Conservation (phyloP, 768 basidiomycete genomes). For the Amanita exitialis region DNA sequence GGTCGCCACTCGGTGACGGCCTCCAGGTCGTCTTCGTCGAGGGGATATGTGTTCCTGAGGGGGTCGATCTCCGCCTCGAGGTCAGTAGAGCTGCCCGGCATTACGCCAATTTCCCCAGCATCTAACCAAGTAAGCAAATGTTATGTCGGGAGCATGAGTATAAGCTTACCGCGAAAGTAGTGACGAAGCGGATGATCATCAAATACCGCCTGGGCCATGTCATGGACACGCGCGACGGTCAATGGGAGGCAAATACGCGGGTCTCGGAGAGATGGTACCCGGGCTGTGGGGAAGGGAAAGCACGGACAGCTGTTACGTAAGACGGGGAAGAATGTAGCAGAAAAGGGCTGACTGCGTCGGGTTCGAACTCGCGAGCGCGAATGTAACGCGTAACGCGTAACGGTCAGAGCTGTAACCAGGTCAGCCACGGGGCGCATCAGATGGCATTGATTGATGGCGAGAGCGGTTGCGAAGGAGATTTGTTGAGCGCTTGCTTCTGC, state of each 20-base stretch:
- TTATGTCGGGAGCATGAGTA: slow-evolving; percentile 1
- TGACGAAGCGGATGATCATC: slow-evolving; percentile 69
- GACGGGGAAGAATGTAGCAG: slow-evolving; percentile 26
- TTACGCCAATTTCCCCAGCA: slow-evolving; percentile 45
- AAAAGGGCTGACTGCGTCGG: slow-evolving; percentile 20
- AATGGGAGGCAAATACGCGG: background rate
- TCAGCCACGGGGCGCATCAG: slow-evolving; percentile 60
- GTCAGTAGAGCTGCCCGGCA: slow-evolving; percentile 44
- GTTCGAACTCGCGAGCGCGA: slow-evolving; percentile 66
- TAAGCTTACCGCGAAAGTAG: slow-evolving; percentile 50
- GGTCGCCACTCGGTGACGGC: slow-evolving; percentile 29
- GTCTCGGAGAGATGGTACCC: background rate
- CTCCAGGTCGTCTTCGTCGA: slow-evolving; percentile 8
- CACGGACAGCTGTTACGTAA: background rate
- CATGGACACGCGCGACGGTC: slow-evolving; percentile 6
- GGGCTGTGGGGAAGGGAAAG: background rate
- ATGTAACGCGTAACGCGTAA: slow-evolving; percentile 70
- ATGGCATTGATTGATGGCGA: background rate
- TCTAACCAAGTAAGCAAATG: slow-evolving; percentile 26
- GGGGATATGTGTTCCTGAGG: slow-evolving; percentile 12
- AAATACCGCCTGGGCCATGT: slow-evolving; percentile 72
- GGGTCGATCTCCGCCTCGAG: slow-evolving; percentile 29
- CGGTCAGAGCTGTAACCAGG: slow-evolving; percentile 74
- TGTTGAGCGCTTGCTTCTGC: background rate
- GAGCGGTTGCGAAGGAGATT: background rate